These are phyloP conservation scores for Claviceps humidiphila DNA, from an alignment of 2,329 filamentous ascomycete species.

Conservation along the genomic window DNA sequence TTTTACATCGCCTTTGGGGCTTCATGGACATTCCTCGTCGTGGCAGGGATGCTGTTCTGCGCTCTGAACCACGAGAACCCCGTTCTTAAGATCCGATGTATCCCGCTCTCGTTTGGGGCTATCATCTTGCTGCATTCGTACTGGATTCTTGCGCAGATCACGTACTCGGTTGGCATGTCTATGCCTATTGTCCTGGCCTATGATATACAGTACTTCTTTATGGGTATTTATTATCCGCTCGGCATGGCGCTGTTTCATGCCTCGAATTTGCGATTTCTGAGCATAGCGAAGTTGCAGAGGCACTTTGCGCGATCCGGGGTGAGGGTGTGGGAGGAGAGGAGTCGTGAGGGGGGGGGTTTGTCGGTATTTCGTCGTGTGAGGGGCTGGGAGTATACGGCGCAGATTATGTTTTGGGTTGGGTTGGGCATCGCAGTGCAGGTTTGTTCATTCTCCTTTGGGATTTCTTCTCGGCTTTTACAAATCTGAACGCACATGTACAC, in stretches of 20 bases:
- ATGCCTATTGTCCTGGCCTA: slow-evolving; percentile 29
- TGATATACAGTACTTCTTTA: slow-evolving; percentile 47
- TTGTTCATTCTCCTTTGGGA: neutral
- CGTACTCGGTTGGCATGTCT: slow-evolving; percentile 27
- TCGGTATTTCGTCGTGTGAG: slow-evolving; percentile 7
- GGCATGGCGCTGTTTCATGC: slow-evolving; percentile 56
- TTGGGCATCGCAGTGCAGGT: neutral
- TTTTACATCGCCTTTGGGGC: slow-evolving; percentile 17
- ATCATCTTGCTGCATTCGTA: slow-evolving; percentile 25
- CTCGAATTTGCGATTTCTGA: slow-evolving; percentile 45
- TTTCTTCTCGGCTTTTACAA: no score
- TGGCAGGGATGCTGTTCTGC: slow-evolving; percentile 23
- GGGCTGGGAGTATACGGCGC: neutral
- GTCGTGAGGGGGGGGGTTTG: neutral
- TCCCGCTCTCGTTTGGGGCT: slow-evolving; percentile 22
- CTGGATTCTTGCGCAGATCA: slow-evolving; percentile 28
- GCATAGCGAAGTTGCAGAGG: slow-evolving; percentile 34
- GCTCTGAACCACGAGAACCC: slow-evolving; percentile 19
- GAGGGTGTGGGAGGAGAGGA: slow-evolving; percentile 7
- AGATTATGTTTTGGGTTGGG: neutral
- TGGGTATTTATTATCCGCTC: slow-evolving; percentile 49
- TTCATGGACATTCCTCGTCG: slow-evolving; percentile 16
- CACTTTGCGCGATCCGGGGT: slow-evolving; percentile 9
- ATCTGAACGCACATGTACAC: no score
- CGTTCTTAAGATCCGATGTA: slow-evolving; percentile 25